phyloP scores from a whole-genome alignment of 73 alveolate species.

The Uronychia binucleata region DNA sequence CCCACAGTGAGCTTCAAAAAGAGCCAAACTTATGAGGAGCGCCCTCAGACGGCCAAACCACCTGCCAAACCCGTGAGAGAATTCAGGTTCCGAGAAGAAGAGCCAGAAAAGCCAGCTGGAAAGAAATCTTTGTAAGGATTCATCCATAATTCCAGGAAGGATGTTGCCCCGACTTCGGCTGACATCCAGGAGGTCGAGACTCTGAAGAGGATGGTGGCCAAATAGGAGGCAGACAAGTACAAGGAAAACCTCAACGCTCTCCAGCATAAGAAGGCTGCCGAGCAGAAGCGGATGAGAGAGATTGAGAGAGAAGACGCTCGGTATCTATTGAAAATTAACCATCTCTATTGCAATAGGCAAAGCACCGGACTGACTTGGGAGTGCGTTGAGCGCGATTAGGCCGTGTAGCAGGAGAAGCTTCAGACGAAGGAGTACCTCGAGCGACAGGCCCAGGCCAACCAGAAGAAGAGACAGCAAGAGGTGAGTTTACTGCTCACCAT shows the following conservation, averaged over 20 bases:
- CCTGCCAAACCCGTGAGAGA: not conserved
- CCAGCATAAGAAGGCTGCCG: not conserved
- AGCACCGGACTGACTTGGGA: not conserved
- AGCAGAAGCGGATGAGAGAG: not conserved
- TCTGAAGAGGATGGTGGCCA: not conserved
- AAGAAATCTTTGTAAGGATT: not conserved
- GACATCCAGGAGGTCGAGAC: not conserved
- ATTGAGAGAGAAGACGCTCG: not conserved
- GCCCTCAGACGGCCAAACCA: not conserved
- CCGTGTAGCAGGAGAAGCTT: not conserved
- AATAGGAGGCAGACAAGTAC: not conserved
- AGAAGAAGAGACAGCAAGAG: not conserved
- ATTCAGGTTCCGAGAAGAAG: not conserved
- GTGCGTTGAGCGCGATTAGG: not conserved
- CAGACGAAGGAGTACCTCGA: not conserved
- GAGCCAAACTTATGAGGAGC: not conserved
- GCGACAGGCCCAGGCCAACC: not conserved
- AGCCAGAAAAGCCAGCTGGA: not conserved
- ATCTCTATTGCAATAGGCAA: not conserved
- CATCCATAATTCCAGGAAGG: not conserved
- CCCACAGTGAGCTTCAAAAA: not conserved
- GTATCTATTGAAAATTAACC: not conserved
- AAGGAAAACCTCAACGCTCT: not conserved
- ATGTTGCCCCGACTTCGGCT: not conserved
- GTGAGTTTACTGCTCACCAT: not conserved